Conservation (phyloP, 345 rosid species). For the Pugionium cornutum region DNA sequence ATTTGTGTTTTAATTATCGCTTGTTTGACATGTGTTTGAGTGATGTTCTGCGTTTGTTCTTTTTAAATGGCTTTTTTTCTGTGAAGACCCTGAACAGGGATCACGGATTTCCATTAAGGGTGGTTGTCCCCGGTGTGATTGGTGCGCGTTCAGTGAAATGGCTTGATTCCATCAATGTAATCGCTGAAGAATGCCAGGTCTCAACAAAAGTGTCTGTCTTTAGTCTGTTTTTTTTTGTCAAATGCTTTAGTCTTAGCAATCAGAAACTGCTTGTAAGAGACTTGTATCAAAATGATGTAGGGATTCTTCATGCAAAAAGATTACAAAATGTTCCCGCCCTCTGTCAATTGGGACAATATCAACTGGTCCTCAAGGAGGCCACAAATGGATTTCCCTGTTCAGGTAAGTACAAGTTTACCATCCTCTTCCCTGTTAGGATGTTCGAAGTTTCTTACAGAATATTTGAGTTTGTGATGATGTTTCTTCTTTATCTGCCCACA, state of each 20-base stretch:
- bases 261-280: slow-evolving; percentile 20
- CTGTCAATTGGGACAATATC: slow-evolving; percentile 90
- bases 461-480: background rate
- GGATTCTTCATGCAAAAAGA: slow-evolving; percentile 98
- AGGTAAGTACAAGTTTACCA: slow-evolving; percentile 48
- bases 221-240: background rate
- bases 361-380: slow-evolving; percentile 89
- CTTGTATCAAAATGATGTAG: slow-evolving; percentile 43
- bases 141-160: slow-evolving; percentile 99
- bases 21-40: background rate
- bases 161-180: slow-evolving; percentile 78
- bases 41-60: no score
- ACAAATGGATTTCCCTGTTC: slow-evolving; percentile 97
- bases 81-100: slow-evolving; percentile 82
- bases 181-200: slow-evolving; percentile 91
- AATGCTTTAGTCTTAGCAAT: background rate
- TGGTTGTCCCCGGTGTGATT: slow-evolving; percentile 92
- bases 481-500: background rate
- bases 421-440: background rate
- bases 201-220: slow-evolving; percentile 12
- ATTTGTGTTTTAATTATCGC: background rate
- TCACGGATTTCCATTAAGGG: slow-evolving; percentile 89
- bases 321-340: slow-evolving; percentile 99
- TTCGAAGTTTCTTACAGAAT: background rate
- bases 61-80: background rate